Evolutionary conservation across 805 yeast genomes (phyloP), one percentile per base, ranked within the genome.

Genomic region (Saccharomyces mikatae): DNA sequence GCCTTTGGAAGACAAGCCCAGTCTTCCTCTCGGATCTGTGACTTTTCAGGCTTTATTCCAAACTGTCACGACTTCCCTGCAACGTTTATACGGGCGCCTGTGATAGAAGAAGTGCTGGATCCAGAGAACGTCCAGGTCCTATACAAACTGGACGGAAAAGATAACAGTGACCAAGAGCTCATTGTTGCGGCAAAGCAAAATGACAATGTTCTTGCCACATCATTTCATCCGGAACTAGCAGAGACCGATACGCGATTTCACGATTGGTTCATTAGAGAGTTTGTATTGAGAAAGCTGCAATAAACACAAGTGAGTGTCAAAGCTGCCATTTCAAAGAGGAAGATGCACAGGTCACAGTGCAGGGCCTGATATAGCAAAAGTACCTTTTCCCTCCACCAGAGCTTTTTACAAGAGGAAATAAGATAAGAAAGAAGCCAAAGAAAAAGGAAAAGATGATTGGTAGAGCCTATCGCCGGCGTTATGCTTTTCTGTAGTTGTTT

Each of bases 1-100:
- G 89, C 89, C 1, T 87, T 86, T 70, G 95, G 95, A 1, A 72
- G 94, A 59, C 94, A 87, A 64, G 63, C 83, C 32, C 86, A 85
- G 57, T 83, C 88, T 14, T 87, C 87, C 60, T 77, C 74, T 14
- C 67, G 72, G 44, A 60, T 61, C 0, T 70, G 84, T 56, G 80
- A 80, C 50, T 70, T 77, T 50, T 62, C 71, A 1, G 32, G 48
- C 3, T 69, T 79, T 58, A 76, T 79, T n/a, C 72, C 73, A 2
- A 75, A 71, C 1, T 67, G 76, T 8, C 58, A 59, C 10, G 61
- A 66, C 21, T 77, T 76, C 52, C 71, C 71, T 5, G 68, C 78
- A 2, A 71, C 84, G 0, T 87, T 87, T 64, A 87, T 87, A 46
- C 74, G 95, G 51, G 95, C 94, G 0, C 95, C 95, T 0, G 84